phyloP scores from a whole-genome alignment of 2,329 filamentous ascomycete genomes.

The Basipetospora chlamydospora region DNA sequence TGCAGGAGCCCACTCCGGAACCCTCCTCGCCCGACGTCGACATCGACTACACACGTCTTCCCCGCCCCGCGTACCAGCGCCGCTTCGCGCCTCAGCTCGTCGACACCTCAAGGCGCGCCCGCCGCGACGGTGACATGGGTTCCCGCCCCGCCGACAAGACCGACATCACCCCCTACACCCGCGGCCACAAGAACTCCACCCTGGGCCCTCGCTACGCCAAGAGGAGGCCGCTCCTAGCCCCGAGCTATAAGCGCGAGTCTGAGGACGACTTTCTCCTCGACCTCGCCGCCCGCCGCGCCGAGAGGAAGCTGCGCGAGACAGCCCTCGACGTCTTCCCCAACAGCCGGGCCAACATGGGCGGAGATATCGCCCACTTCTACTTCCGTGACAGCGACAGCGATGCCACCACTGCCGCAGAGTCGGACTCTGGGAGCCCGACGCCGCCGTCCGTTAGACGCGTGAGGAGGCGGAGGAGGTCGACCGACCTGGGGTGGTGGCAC shows the following conservation, averaged over 20 bases:
- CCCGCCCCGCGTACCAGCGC: too few species aligned
- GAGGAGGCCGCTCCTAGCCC: neutral
- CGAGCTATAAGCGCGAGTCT: constrained; percentile 42
- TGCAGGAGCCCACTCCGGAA: constrained; percentile 42
- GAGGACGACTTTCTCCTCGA: constrained; percentile 71
- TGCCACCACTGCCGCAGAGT: constrained; percentile 27
- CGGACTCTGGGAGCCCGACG: constrained; percentile 16
- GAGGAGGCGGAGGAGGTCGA: constrained; percentile 34
- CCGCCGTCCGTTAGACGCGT: constrained; percentile 11
- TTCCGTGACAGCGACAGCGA: constrained; percentile 50
- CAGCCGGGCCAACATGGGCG: constrained; percentile 48
- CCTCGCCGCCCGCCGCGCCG: constrained; percentile 64
- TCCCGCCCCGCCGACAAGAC: constrained; percentile 55
- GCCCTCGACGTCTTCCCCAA: constrained; percentile 65
- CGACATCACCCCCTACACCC: constrained; percentile 52
- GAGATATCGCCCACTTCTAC: constrained; percentile 57
- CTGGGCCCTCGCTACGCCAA: neutral
- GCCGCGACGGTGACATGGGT: constrained; percentile 48
- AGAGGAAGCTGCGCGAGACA: constrained; percentile 64
- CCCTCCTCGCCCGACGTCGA: constrained; percentile 30
- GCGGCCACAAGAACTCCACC: constrained; percentile 20
- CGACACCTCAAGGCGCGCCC: constrained; percentile 60
- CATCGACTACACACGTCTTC: constrained; percentile 13
- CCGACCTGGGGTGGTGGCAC: constrained; percentile 58
- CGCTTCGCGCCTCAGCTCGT: constrained; percentile 67